Percentiles rank a stretch among this genome's conserved stretches.
phyloP scores from a whole-genome alignment of 106 monocot genomes.

The Chionographis japonica region DNA sequence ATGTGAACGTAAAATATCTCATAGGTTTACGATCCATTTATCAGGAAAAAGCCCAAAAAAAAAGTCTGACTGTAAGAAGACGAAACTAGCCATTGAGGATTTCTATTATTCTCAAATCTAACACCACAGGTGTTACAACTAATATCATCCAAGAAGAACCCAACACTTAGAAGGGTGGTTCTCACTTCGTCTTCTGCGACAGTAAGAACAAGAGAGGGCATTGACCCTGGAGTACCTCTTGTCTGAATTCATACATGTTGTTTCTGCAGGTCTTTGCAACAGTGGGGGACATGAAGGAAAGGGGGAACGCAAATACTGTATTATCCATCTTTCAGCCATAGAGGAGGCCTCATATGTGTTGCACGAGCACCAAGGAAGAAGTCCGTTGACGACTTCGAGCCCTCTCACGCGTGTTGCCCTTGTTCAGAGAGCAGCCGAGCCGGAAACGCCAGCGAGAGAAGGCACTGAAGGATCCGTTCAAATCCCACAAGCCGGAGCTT shows the following conservation, averaged over 20 bases:
- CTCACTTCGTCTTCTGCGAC: no score
- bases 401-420: conserved; percentile 83
- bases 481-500: conserved; percentile 87
- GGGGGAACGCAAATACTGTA: conserved; percentile 91
- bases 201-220: no score
- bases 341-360: conserved; percentile 94
- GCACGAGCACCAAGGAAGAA: conserved; percentile 76
- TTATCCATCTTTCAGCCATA: conserved; percentile 82
- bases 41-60: no score
- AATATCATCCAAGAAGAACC: no score
- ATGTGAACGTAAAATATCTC: no score
- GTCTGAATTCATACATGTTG: background rate
- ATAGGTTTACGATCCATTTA: no score
- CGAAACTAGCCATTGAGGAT: no score
- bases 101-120: no score
- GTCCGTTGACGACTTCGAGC: conserved; percentile 87
- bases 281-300: conserved; percentile 88
- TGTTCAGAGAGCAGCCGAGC: conserved; percentile 91
- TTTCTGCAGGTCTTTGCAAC: conserved; percentile 75
- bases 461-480: conserved; percentile 80
- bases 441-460: conserved; percentile 94
- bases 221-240: no score
- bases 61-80: no score
- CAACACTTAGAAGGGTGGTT: no score
- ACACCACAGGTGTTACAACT: no score